Conservation (phyloP, 257 asterid genomes). For the Penstemon eatonii region DNA sequence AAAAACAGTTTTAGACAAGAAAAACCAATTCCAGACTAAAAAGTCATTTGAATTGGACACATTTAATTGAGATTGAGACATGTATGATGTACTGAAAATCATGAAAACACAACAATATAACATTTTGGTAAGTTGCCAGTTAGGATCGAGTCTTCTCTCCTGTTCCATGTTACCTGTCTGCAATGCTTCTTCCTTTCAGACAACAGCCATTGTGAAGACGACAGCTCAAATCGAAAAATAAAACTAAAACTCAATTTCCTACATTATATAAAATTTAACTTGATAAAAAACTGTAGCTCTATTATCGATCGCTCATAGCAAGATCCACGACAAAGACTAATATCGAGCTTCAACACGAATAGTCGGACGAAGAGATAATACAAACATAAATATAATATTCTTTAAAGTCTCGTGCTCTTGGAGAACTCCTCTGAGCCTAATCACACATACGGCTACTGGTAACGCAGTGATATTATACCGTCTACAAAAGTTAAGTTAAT, state of each 20-base stretch:
- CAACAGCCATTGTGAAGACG: slow-evolving; percentile 33
- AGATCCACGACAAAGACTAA: too few relatives aligned
- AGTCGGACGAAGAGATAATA: neutral
- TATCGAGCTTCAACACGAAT: too few relatives aligned
- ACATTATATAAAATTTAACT: too few relatives aligned
- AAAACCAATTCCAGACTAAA: too few relatives aligned
- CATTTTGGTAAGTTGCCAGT: slow-evolving; percentile 34
- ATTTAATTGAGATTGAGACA: slow-evolving; percentile 9
- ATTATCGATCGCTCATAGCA: too few relatives aligned
- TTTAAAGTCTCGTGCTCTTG: slow-evolving; percentile 6
- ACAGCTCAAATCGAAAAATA: slow-evolving; percentile 22
- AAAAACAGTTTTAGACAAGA: too few relatives aligned
- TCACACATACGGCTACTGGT: slow-evolving; percentile 1
- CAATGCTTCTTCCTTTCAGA: slow-evolving; percentile 40
- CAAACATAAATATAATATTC: slow-evolving; percentile 13
- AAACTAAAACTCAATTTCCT: too few relatives aligned
- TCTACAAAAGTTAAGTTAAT: neutral
- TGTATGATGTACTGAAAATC: slow-evolving; percentile 24
- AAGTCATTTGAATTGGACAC: neutral
- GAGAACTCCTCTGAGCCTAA: slow-evolving; percentile 26
- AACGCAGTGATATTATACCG: slow-evolving; percentile 15
- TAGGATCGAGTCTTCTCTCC: slow-evolving; percentile 17
- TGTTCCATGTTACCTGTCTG: slow-evolving; percentile 48
- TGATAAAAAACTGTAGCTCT: too few relatives aligned
- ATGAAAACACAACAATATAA: slow-evolving; percentile 24